A percentile compares a stretch with the other conserved stretches of the same genome.
These are phyloP conservation scores for Ramichloridium luteum DNA, from an alignment of 2,329 filamentous ascomycete species.

Conservation along the genomic window DNA sequence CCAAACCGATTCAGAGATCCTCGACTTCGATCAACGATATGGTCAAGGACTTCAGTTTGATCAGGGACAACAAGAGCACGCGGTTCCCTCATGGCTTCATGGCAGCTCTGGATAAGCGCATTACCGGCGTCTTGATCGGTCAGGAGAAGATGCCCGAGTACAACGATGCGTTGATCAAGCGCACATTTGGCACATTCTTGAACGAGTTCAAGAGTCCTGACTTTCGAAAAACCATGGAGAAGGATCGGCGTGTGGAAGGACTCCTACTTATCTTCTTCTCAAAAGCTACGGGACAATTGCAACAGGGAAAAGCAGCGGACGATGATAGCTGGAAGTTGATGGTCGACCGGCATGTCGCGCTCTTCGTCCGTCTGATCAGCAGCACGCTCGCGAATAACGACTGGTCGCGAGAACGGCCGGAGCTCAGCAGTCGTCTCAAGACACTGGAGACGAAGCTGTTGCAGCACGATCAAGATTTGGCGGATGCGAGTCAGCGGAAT, in stretches of 20 bases:
- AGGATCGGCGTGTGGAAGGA: slow-evolving; percentile 85
- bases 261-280: slow-evolving; percentile 94
- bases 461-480: slow-evolving; percentile 83
- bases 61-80: slow-evolving; percentile 56
- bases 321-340: slow-evolving; percentile 86
- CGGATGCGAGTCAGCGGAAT: slow-evolving; percentile 46
- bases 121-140: slow-evolving; percentile 69
- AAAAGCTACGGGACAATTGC: slow-evolving; percentile 79
- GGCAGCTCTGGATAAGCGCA: slow-evolving; percentile 59
- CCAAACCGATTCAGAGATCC: slow-evolving; percentile 52
- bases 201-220: slow-evolving; percentile 81
- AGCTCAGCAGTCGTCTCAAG: slow-evolving; percentile 65
- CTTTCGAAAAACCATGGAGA: slow-evolving; percentile 85
- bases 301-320: slow-evolving; percentile 60
- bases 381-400: slow-evolving; percentile 71
- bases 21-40: slow-evolving; percentile 67
- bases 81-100: slow-evolving; percentile 62
- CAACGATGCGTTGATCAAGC: slow-evolving; percentile 79
- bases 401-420: slow-evolving; percentile 71
- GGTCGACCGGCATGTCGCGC: slow-evolving; percentile 84
- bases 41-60: slow-evolving; percentile 70
- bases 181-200: slow-evolving; percentile 88
- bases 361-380: slow-evolving; percentile 80
- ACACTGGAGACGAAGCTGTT: slow-evolving; percentile 88
- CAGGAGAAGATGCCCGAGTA: slow-evolving; percentile 78